Evolutionary conservation across 345 rosid genomes (phyloP).

Genomic region (Viola odorata): DNA sequence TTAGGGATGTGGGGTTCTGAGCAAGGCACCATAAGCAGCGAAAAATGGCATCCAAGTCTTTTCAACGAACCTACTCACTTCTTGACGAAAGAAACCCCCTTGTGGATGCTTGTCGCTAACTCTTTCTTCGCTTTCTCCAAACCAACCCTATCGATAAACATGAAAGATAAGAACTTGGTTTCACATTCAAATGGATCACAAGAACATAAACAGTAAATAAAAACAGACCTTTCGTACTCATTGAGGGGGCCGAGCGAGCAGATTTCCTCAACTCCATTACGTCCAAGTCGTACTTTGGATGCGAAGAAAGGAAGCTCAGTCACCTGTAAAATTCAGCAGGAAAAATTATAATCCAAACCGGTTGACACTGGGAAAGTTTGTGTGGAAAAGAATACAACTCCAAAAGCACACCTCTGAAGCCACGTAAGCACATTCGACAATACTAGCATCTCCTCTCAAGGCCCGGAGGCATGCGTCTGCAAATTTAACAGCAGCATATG

Average conservation of each 20-base stretch:
- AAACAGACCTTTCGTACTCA: conserved; percentile 69
- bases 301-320: conserved; percentile 97
- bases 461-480: conserved; percentile 89
- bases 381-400: neutral
- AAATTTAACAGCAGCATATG: conserved; percentile 96
- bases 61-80: conserved; percentile 23
- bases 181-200: neutral
- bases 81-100: conserved; percentile 63
- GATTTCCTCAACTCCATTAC: conserved; percentile 72
- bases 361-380: neutral
- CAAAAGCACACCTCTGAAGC: conserved; percentile 55
- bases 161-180: neutral
- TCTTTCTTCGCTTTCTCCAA: conserved; percentile 91
- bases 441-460: conserved; percentile 72
- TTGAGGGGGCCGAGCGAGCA: conserved; percentile 73
- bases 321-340: conserved; percentile 37
- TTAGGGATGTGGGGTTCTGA: neutral
- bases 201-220: neutral
- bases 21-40: neutral
- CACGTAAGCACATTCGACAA: conserved; percentile 72
- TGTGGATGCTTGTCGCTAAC: conserved; percentile 65
- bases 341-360: neutral
- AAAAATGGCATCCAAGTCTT: neutral
- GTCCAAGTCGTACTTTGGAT: conserved; percentile 74
- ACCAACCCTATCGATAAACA: conserved; percentile 35